Base-by-base conservation (phyloP, 73 alveolate species). In the Symbiodinium pilosum region DNA sequence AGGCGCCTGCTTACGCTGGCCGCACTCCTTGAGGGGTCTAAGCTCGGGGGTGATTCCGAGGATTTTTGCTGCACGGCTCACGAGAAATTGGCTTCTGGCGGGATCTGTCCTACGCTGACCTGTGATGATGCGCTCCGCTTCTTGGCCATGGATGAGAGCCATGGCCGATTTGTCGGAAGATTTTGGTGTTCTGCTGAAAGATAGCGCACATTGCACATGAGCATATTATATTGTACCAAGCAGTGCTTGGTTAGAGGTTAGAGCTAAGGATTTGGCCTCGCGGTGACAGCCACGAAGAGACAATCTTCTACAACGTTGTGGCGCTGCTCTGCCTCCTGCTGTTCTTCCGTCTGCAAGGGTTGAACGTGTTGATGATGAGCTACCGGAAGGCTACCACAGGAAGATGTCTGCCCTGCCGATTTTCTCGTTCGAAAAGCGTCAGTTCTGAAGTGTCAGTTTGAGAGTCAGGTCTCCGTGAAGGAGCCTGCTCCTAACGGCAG, bases 361-460 rank as follows among this genome's bases (percentile, higher is more conserved):
- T 88, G 95, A 88, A 88, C 71, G 34, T 64, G 36, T 26, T 88
- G 95, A 59, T 88, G 95, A 59, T 64, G 73, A 88, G 95, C 71
- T 88, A 88, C 77, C 95, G 95, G 71, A 43, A 39, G 7, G 95
- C 95, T 20, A 88, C 95, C 86, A 88, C 95, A 3, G 95, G 95
- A 68, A 39, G 86, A 8, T 88, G 95, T 86, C 43, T 88, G 95
- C 95, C 95, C 44, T 43, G 86, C 28, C 77, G 95, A 14, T 47
- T 47, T 47, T 47, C 59, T 14, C 6, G 59, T 6, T 14, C 59
- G 21, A 47, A 14, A 6, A 14, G 21, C 6, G 59, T 47, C 59
- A 47, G 14, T 14, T 47, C 59, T 14, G 59, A 47, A 14, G 59
- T 47, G 59, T 47, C 59, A 14, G 59, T 47, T 47, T 47, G 59